Base-by-base conservation (phyloP, 768 basidiomycete species). In the Russula olivacea region DNA sequence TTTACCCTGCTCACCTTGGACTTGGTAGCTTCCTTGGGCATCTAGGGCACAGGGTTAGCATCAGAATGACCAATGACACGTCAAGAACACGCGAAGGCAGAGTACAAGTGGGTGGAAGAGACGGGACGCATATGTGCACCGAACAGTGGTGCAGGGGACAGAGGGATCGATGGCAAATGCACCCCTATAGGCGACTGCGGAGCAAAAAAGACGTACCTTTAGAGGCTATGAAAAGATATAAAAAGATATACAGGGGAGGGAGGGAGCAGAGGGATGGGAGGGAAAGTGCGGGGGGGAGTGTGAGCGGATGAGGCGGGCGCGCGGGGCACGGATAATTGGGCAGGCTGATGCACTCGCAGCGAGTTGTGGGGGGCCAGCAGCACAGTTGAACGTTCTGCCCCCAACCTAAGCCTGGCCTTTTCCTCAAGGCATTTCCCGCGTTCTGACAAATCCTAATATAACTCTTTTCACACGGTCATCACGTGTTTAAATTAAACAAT, bases 1-100 rank as follows among this genome's bases (percentile, higher is more conserved):
- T 14, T 48, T 66, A 71, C 71, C 68, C 63, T 48, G 73, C 83
- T 66, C 63, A 89, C 88, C 78, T 83, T 88, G 67, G 85, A 78
- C 76, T 88, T 87, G 47, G 83, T 76, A 43, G 82, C 74, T 74
- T 84, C 88, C 75, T 90, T 91, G 68, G 89, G 89, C 90, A 91
- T 92, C 86, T 83, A 71, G 68, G 63, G 71, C 58, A 68, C 69
- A 69, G 70, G 70, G 71, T 64, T 66, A 66, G 68, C 34, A 67
- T 79, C 65, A 80, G 75, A 59, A 69, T 63, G 65, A 68, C 64
- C 71, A 75, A 74, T 70, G 67, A 76, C 76, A 81, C 78, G 77
- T 75, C 73, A 65, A 71, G 69, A 65, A 59, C 68, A 68, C 67
- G 72, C 65, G 67, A 75, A 68, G 63, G 34, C 48, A 59, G 64